phyloP scores from a whole-genome alignment of 2,329 filamentous ascomycete species.

The Colletotrichum brevisporum region DNA sequence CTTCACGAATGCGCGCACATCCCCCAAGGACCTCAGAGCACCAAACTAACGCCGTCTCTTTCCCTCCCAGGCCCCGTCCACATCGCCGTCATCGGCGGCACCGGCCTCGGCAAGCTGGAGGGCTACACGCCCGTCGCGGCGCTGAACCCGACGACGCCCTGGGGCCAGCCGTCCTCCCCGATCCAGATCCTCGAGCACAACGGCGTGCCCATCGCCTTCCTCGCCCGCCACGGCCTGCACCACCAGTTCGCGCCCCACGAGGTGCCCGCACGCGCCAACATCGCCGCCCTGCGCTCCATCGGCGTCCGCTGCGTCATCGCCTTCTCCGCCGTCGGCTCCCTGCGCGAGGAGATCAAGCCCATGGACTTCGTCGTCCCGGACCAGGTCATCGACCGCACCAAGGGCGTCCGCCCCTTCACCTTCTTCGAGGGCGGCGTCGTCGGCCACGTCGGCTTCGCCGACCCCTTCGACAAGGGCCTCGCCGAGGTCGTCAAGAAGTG shows the following conservation, averaged over 20 bases:
- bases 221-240: constrained; percentile 90
- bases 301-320: constrained; percentile 93
- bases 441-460: constrained; percentile 94
- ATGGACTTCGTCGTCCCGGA: constrained; percentile 97
- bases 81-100: constrained; percentile 94
- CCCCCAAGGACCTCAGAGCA: constrained; percentile 36
- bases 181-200: constrained; percentile 92
- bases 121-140: constrained; percentile 88
- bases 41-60: constrained; percentile 12
- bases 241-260: constrained; percentile 95
- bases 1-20: constrained; percentile 12
- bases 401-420: constrained; percentile 93
- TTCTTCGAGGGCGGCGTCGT: constrained; percentile 96
- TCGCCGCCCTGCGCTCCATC: constrained; percentile 92
- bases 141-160: constrained; percentile 85
- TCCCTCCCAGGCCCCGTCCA: constrained; percentile 72
- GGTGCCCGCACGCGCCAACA: constrained; percentile 95
- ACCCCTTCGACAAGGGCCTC: constrained; percentile 89
- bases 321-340: constrained; percentile 93
- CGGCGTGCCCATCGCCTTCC: constrained; percentile 87
- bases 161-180: constrained; percentile 82
- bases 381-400: constrained; percentile 97
- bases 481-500: constrained; percentile 84
- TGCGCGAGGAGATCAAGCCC: constrained; percentile 93
- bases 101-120: constrained; percentile 88